Evolutionary conservation across 805 yeast genomes (phyloP).

Genomic region (Pichia eremophila): DNA sequence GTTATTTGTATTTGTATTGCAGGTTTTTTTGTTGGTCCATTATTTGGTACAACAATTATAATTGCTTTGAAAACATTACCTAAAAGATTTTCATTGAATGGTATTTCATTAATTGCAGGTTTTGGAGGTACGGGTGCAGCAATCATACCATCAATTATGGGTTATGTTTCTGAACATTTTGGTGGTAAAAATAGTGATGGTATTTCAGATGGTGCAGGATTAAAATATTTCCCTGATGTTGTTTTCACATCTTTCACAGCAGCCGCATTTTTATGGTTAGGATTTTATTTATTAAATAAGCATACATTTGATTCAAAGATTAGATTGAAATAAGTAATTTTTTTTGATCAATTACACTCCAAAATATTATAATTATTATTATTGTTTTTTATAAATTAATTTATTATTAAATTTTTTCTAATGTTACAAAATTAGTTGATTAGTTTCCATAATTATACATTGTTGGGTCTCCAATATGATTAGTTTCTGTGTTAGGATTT

Average conservation of each 20-base stretch:
- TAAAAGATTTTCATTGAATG: constrained; percentile 46
- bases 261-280: constrained; percentile 21
- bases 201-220: constrained; percentile 20
- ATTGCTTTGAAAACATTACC: constrained; percentile 59
- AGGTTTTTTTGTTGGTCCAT: constrained; percentile 46
- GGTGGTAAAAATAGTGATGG: constrained; percentile 11
- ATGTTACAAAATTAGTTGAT: too few species aligned
- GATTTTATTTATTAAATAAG: constrained; percentile 16
- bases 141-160: constrained; percentile 55
- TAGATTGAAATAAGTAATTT: constrained; percentile 7
- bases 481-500: too few species aligned
- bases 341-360: too few species aligned
- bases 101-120: constrained; percentile 68
- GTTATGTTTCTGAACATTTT: constrained; percentile 31
- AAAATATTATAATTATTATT: too few species aligned
- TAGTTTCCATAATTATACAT: too few species aligned
- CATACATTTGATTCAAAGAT: constrained; percentile 10
- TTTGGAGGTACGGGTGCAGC: constrained; percentile 84
- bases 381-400: background rate
- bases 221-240: constrained; percentile 24
- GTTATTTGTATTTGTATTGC: constrained; percentile 30
- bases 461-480: too few species aligned
- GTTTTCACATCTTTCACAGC: constrained; percentile 15
- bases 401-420: too few species aligned
- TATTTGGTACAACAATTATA: constrained; percentile 61